Evolutionary conservation across 768 basidiomycete species (phyloP), one percentile per base, ranked within the genome.

Genomic region (Phanerochaete sordida): DNA sequence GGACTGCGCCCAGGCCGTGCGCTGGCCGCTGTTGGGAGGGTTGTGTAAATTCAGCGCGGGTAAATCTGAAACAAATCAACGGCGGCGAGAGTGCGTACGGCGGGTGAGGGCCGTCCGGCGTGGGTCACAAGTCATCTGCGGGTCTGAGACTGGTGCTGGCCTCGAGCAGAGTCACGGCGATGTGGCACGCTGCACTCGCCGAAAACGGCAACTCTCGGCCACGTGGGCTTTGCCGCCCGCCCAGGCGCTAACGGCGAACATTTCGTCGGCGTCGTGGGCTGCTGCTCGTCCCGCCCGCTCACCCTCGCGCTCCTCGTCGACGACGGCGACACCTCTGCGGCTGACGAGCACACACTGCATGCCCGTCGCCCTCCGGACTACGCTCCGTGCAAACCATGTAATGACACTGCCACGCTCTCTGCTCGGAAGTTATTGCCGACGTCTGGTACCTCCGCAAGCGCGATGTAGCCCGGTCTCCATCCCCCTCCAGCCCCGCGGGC

Each of bases 321-420:
- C 28, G 37, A 24, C 48, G 35, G 21, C 47, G 21, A 30, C n/a
- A 39, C n/a, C 50, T 19, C 37, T 56, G 26, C 43, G 50, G 50
- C 50, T 51, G 13, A 19, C 50, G 30, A 33, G 50, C 50, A 51
- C n/a, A 23, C 13, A 12, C 75, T 79, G 79, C 68, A 74, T 69
- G 66, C 67, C 65, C 61, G 63, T 46, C 57, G 7, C 27, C 30
- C 23, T 33, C 13, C 11, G 50, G 47, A 39, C 57, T 46, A 37
- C 48, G 61, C 60, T 51, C 16, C 61, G 57, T 53, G 45, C 64
- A 57, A 73, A 67, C 70, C 66, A 79, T 79, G 79, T 76, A 65
- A 71, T 72, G 71, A 65, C 44, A 46, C 60, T 65, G 2, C 44
- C 46, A 43, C 54, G 24, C 43, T 51, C 30, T 33, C 28, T 30